phyloP scores from a whole-genome alignment of 1,284 basidiomycete genomes.

The Volvariella volvacea region DNA sequence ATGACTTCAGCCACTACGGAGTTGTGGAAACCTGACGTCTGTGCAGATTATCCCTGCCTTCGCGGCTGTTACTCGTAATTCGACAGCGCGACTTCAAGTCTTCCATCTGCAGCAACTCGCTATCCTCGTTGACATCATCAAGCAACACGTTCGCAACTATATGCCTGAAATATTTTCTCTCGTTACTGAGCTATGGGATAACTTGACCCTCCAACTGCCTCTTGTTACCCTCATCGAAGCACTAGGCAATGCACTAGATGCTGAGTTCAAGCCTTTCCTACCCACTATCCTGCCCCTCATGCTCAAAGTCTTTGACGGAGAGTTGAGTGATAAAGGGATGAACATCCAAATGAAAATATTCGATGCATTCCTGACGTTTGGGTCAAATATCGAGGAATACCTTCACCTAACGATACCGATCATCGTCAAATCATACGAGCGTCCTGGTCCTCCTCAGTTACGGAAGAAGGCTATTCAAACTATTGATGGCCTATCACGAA shows the following conservation, averaged over 20 bases:
- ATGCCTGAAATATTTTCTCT: slow-evolving; percentile 79
- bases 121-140: slow-evolving; percentile 94
- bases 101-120: slow-evolving; percentile 96
- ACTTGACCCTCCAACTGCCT: slow-evolving; percentile 80
- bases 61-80: slow-evolving; percentile 80
- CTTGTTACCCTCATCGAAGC: slow-evolving; percentile 93
- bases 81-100: slow-evolving; percentile 80
- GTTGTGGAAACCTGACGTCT: slow-evolving; percentile 7
- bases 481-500: slow-evolving; percentile 84
- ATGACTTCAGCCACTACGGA: slow-evolving; percentile 11
- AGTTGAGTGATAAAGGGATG: slow-evolving; percentile 73
- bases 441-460: slow-evolving; percentile 63
- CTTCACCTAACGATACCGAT: slow-evolving; percentile 95
- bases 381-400: slow-evolving; percentile 96
- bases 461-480: slow-evolving; percentile 90
- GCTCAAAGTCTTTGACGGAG: slow-evolving; percentile 87
- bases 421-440: slow-evolving; percentile 89
- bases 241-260: slow-evolving; percentile 91
- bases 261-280: slow-evolving; percentile 98
- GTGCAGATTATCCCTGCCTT: slow-evolving; percentile 95
- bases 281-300: slow-evolving; percentile 88
- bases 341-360: slow-evolving; percentile 87
- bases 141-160: slow-evolving; percentile 95
- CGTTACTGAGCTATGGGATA: slow-evolving; percentile 88
- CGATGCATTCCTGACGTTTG: slow-evolving; percentile 92